phyloP scores from a whole-genome alignment of 306 rosid species.

The Acacia confusa region DNA sequence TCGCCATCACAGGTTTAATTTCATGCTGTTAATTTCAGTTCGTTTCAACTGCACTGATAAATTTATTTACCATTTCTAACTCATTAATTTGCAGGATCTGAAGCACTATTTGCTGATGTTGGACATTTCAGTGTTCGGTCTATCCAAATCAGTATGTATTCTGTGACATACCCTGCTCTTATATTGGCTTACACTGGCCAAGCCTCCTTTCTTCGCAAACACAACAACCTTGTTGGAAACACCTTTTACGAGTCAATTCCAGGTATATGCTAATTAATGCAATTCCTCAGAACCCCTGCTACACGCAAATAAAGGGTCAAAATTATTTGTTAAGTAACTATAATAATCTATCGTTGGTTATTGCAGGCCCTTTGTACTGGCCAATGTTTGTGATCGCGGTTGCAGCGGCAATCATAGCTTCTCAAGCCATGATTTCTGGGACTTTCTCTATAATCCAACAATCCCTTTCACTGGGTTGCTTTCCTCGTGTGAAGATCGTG shows the following conservation, averaged over 20 bases:
- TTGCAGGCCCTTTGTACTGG: constrained; percentile 68
- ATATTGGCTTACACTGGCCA: constrained; percentile 72
- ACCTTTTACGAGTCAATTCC: constrained; percentile 73
- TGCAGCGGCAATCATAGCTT: constrained; percentile 71
- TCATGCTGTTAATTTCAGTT: neutral
- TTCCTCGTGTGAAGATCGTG: constrained; percentile 74
- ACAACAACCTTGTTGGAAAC: constrained; percentile 39
- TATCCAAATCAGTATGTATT: constrained; percentile 77
- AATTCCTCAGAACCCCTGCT: neutral
- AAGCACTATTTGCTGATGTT: constrained; percentile 86
- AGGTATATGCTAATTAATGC: constrained; percentile 30
- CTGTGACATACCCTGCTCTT: constrained; percentile 69
- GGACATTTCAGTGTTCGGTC: constrained; percentile 79
- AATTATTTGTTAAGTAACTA: neutral
- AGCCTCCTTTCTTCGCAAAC: constrained; percentile 71
- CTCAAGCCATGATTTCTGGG: constrained; percentile 86
- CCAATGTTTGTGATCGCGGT: constrained; percentile 67
- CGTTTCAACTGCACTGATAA: neutral
- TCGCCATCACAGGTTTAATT: constrained; percentile 55
- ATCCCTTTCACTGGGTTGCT: constrained; percentile 73
- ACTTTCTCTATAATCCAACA: constrained; percentile 83
- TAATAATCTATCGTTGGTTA: no score
- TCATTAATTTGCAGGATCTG: constrained; percentile 51
- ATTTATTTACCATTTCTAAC: neutral
- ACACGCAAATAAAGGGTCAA: neutral